phyloP scores from a whole-genome alignment of 768 basidiomycete species.

The Fomitopsis pulvina region DNA sequence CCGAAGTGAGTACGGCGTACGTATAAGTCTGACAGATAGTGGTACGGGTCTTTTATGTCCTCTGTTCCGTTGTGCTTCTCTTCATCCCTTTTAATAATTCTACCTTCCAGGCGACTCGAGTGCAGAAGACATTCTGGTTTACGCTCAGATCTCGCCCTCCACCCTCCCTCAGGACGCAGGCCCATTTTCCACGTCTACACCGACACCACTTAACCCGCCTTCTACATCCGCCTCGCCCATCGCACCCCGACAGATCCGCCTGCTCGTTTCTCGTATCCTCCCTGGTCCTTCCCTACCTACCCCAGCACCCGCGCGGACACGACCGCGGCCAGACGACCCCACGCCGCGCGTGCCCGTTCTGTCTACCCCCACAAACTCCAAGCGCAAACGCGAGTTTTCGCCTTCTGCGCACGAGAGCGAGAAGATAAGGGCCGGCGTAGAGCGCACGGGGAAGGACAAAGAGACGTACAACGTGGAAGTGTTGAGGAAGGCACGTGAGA shows the following conservation, averaged over 20 bases:
- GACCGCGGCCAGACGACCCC: conserved; percentile 76
- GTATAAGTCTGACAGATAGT: conserved; percentile 63
- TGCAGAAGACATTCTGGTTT: conserved; percentile 60
- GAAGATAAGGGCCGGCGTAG: conserved; percentile 7
- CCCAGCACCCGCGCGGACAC: conserved; percentile 28
- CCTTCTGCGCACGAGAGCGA: conserved; percentile 20
- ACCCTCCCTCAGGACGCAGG: too few species aligned
- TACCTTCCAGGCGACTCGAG: conserved; percentile 51
- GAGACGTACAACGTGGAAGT: conserved; percentile 23
- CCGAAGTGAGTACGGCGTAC: conserved; percentile 51
- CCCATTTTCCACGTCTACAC: conserved; percentile 13
- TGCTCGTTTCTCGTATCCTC: conserved; percentile 54
- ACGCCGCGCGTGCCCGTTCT: conserved; percentile 55
- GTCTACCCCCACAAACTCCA: conserved; percentile 28
- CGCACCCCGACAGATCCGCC: conserved; percentile 27
- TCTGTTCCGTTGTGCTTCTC: not conserved
- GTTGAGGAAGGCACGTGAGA: conserved; percentile 28
- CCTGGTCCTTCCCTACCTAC: conserved; percentile 31
- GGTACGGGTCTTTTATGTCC: too few species aligned
- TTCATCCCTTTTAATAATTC: not conserved
- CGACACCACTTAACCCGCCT: conserved; percentile 3
- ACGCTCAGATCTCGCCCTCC: conserved; percentile 29
- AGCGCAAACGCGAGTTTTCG: conserved; percentile 18
- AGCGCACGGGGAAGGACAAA: conserved; percentile 14
- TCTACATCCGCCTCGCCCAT: conserved; percentile 21